Evolutionary conservation across 1,284 basidiomycete species (phyloP).

Genomic region (Uromyces viciae-fabae): DNA sequence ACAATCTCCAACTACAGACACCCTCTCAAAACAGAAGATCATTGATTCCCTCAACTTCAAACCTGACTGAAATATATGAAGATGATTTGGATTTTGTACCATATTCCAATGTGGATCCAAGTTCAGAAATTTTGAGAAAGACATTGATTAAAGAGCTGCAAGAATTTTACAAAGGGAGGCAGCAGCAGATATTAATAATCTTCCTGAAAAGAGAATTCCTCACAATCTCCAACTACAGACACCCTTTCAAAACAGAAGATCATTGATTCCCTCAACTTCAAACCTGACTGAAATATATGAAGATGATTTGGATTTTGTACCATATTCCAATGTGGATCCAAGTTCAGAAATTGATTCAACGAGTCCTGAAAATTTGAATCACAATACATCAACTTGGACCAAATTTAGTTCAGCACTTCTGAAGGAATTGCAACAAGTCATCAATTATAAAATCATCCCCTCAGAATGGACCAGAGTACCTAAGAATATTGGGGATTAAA

Average conservation of each 20-base stretch:
- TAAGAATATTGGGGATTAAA: not conserved
- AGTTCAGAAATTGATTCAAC: not conserved
- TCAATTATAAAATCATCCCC: not conserved
- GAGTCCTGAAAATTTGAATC: not conserved
- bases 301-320: conserved; percentile 9
- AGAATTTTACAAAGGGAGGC: not conserved
- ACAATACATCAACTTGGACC: not conserved
- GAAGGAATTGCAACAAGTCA: not conserved
- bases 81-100: conserved; percentile 17
- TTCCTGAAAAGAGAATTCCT: not conserved
- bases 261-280: not conserved
- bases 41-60: not conserved
- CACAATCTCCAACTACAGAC: not conserved
- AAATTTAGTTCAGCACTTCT: not conserved
- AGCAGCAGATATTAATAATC: not conserved
- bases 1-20: not conserved
- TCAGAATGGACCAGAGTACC: conserved; percentile 10
- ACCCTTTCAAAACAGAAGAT: not conserved
- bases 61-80: not conserved
- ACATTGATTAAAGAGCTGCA: not conserved
- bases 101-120: not conserved
- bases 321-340: not conserved
- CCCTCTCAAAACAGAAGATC: not conserved
- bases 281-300: not conserved
- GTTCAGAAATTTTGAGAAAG: conserved; percentile 6